These are phyloP conservation scores for Aechmea fasciata DNA, from an alignment of 176 grass and related monocot genomes.

Conservation along the genomic window DNA sequence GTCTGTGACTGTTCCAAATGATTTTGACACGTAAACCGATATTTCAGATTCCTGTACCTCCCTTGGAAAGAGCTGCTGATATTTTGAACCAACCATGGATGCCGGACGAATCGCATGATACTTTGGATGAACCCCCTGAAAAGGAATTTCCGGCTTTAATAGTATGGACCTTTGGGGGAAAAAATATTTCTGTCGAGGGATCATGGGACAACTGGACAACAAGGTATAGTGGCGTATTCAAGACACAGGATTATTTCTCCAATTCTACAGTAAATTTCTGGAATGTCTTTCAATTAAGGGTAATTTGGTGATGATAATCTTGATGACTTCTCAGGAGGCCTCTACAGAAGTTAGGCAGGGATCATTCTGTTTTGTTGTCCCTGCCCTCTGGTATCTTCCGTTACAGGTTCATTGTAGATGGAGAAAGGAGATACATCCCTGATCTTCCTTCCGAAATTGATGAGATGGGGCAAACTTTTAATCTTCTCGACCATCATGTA, in stretches of 20 bases:
- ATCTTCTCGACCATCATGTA: conserved; percentile 97
- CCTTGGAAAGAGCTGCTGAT: conserved; percentile 68
- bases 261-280: conserved; percentile 4
- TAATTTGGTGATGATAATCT: conserved; percentile 1
- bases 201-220: conserved; percentile 99
- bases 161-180: conserved; percentile 87
- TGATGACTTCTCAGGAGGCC: conserved; percentile 52
- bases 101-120: conserved; percentile 43
- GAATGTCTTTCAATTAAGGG: conserved; percentile 1
- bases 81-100: conserved; percentile 69
- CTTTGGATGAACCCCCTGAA: conserved; percentile 47
- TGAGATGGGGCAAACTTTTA: conserved; percentile 54
- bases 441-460: conserved; percentile 82
- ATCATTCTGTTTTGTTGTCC: conserved; percentile 74
- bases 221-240: conserved; percentile 33
- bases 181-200: conserved; percentile 77
- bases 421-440: conserved; percentile 59
- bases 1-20: background rate
- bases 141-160: conserved; percentile 89
- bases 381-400: conserved; percentile 86
- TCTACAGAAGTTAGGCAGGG: conserved; percentile 88
- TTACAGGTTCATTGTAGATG: conserved; percentile 90
- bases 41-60: conserved; percentile 84
- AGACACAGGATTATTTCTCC: background rate
- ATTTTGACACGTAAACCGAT: conserved; percentile 8